phyloP scores from a whole-genome alignment of 2,329 filamentous ascomycete species.

The Pyrenophora seminiperda region DNA sequence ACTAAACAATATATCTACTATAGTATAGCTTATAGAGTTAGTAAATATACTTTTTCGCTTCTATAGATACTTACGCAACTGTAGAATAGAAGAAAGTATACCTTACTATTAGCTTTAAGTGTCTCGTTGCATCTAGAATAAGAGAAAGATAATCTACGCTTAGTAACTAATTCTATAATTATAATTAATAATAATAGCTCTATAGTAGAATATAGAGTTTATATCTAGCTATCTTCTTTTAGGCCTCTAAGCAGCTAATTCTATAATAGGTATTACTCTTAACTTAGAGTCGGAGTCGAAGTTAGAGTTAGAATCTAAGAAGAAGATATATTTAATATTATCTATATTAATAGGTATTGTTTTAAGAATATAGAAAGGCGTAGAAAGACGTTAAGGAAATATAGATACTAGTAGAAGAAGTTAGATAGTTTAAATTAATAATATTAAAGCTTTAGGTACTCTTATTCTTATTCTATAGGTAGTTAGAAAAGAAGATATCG shows the following conservation, averaged over 20 bases:
- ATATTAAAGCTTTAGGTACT: too few species aligned
- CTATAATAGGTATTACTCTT: not conserved
- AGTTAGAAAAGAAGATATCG: too few species aligned
- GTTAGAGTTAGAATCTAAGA: not conserved
- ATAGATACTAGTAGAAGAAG: too few species aligned
- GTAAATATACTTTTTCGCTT: not conserved
- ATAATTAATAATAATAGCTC: not conserved
- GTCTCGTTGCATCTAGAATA: not conserved
- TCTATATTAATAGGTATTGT: not conserved
- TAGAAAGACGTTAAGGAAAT: too few species aligned
- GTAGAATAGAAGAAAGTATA: conserved; percentile 1
- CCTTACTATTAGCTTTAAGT: not conserved
- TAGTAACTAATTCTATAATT: not conserved
- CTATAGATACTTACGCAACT: not conserved
- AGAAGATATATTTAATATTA: not conserved
- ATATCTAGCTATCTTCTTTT: not conserved
- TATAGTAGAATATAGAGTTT: not conserved
- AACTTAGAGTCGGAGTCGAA: not conserved
- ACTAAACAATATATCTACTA: not conserved
- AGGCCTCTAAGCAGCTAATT: not conserved
- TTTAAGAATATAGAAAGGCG: not conserved
- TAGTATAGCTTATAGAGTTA: not conserved
- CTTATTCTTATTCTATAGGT: too few species aligned
- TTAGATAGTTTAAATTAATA: too few species aligned
- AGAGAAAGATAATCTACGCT: not conserved